These are phyloP conservation scores for Sequoiadendron giganteum DNA, from an alignment of 75 land plant genomes.

Conservation along the genomic window DNA sequence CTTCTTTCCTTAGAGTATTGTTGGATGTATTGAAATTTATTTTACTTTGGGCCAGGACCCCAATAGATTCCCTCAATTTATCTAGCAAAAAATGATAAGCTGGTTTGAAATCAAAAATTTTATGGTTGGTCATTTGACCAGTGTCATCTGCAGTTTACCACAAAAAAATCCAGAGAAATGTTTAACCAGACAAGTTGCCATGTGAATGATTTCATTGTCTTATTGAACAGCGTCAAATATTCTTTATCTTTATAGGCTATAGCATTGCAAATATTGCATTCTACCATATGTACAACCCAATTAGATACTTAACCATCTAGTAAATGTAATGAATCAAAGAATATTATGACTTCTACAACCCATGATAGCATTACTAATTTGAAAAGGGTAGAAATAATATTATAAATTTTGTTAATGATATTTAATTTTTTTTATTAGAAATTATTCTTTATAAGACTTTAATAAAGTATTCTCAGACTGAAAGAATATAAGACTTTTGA, in stretches of 20 bases:
- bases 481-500: not conserved
- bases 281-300: not conserved
- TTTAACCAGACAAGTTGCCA: not conserved
- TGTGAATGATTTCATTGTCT: not conserved
- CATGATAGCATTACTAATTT: not conserved
- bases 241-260: not conserved
- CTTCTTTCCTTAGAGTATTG: no score
- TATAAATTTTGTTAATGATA: not conserved
- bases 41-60: no score
- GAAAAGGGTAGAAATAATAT: not conserved
- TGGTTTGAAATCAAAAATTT: not conserved
- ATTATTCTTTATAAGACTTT: not conserved
- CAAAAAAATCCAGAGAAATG: not conserved
- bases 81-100: not conserved
- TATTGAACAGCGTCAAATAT: not conserved
- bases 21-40: no score
- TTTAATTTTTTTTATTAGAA: not conserved
- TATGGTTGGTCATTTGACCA: not conserved
- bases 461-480: not conserved
- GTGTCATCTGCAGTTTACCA: not conserved
- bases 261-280: not conserved
- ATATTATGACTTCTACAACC: not conserved
- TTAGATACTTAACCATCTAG: not conserved
- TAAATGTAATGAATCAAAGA: not conserved
- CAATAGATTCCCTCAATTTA: no score